Base-by-base conservation (phyloP, 176 grass and related monocot species). In the Aegilops sharonensis region DNA sequence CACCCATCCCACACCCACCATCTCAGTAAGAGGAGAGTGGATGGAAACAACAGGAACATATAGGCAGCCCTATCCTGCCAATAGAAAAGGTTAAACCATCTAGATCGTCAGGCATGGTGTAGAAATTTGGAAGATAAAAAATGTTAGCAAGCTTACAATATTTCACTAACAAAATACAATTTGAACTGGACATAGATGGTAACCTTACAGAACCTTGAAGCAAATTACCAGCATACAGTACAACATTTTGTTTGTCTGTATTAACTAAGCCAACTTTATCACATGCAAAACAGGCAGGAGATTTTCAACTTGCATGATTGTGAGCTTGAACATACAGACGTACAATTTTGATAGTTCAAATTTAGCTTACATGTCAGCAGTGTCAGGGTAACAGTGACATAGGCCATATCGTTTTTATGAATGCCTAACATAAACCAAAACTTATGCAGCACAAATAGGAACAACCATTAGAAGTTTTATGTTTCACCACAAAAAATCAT, bases 1-100 rank as follows among this genome's bases (percentile, higher is more conserved):
- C 96, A 98, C 68, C 89, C 92, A 63, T 92, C 84, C 96, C 96
- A 98, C 60, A 95, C 75, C 91, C 92, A 95, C 83, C 86, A 91
- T 89, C 92, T 94, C 60, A 98, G 67, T 59, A 95, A 61, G 54
- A 98, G 93, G 31, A 98, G 90, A 84, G 84, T 88, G 56, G 90
- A 95, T 78, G 96, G 96, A 87, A 98, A 98, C 56, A 95, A 66
- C 68, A 98, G 88, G 92, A 98, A 98, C 72, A 91, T 79, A 86
- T 92, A 94, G 13, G 96, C 96, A 36, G 93, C 92, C 83, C 93
- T 98, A 83, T 98, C 96, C 96, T 96, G 97, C 67, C 80, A 86
- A 93, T 27, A 50, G 23, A 71, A 60, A 64, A 45, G 57, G 63
- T 72, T 56, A 74, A 83, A 39, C 29, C 68, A 80, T 84, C 69